Base-by-base conservation (phyloP, 805 yeast genomes). In the Babjeviella inositovora region DNA sequence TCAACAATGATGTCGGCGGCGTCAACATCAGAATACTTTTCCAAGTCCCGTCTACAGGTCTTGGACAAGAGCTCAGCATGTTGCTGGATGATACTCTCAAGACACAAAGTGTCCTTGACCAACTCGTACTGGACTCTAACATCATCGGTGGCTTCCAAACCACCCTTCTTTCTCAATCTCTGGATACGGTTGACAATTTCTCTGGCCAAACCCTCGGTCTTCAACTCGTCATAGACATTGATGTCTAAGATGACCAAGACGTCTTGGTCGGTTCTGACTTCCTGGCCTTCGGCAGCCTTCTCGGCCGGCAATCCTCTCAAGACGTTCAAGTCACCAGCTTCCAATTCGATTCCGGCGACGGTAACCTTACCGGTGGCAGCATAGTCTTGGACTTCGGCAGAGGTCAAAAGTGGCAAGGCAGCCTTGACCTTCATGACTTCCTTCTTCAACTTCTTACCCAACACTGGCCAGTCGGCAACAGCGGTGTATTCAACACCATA, bases 401-500 rank as follows among this genome's bases (percentile, higher is more conserved):
- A 76, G 11, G 87, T 55, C 24, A 90, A 66, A 7, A 43, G 43
- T 32, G 96, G 97, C 37, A 90, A 64, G 10, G 92, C 97, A 42
- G 74, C 93, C 64, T 87, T 92, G 30, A 90, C 98, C 49, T 70
- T 74, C 57, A 79, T 82, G 31, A 80, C 92, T 39, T 85, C 97
- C 46, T 74, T 72, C 70, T 84, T 87, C 52, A 90, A 68, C 55
- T 90, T 90, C 65, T 87, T 90, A 57, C 99, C 99, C 37, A 90
- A 65, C 11, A 84, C 81, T 28, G 97, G 94, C 98, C 99, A 90
- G 58, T 90, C 99, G 23, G 98, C 98, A 49, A 80, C 92, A 20
- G 87, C 96, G 33, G 66, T 70, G 61, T 85, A 87, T 46, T 75
- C 79, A 31, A 90, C 97, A 39, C 85, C 90, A 45, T 85, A 87